Evolutionary conservation across 2,329 filamentous ascomycete genomes (phyloP), one percentile per base, ranked within the genome.

Genomic region (Lasiodiplodia hormozganensis): DNA sequence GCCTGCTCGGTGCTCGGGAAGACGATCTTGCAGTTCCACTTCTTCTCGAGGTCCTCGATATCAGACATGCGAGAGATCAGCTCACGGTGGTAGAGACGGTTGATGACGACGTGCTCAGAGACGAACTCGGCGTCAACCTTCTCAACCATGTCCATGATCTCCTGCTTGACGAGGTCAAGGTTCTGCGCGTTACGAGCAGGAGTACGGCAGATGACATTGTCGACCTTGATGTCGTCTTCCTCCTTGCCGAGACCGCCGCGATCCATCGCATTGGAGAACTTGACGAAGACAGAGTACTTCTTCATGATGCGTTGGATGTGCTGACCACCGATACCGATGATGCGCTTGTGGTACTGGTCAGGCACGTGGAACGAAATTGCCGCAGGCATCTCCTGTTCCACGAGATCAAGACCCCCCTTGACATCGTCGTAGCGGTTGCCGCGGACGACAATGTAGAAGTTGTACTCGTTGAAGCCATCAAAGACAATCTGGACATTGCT

Each of bases 271-370:
- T 99, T 99, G 72, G 94, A 97, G 77, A 99, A 99, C 79, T 99
- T 99, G 83, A 99, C 96, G 75, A 99, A 99, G 73, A 99, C 96
- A 0, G 96, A 98, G 82, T 99, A 97, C 82, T 98, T 98, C 85
- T 99, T 98, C 96, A 99, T 99, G 83, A 99, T 98, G 67, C 95
- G 93, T 81, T 99, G 96, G 73, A 99, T 99, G 77, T 99, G 96
- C 79, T 98, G 95, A 11, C 96, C 96, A 70, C 96, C 96, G 75
- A 99, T 98, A 65, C 96, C 96, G 71, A 99, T 99, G 76, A 99
- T 99, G 60, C 96, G 94, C 84, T 99, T 99, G 82, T 99, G 96
- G 78, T 99, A 99, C 81, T 98, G 96, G 76, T 99, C 96, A 3
- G 96, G 96, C 34, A 99, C 96, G 76, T 99, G 96, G 86, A 99